These are phyloP conservation scores for Daldinia loculata DNA, from an alignment of 495 filamentous ascomycete genomes.

Conservation along the genomic window DNA sequence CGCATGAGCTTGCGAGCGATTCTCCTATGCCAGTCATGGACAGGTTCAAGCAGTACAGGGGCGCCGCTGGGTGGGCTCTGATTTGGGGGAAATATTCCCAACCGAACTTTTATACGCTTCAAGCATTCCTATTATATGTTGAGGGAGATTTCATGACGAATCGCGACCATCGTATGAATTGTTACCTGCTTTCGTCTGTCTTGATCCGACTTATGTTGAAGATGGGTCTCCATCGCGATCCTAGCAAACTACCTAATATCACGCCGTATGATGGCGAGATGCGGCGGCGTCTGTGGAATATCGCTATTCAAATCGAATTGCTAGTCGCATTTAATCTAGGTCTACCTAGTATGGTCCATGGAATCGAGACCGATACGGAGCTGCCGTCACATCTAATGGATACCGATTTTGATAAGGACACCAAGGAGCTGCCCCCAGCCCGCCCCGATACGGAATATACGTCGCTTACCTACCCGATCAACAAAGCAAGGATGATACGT, in stretches of 20 bases:
- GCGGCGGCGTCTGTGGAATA: conserved; percentile 63
- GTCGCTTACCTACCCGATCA: conserved; percentile 57
- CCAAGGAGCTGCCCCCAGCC: conserved; percentile 52
- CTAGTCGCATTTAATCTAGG: conserved; percentile 62
- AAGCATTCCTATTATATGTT: conserved; percentile 59
- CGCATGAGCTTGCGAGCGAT: conserved; percentile 52
- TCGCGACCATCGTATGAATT: conserved; percentile 54
- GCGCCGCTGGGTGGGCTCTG: conserved; percentile 52
- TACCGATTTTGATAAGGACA: conserved; percentile 58
- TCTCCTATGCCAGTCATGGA: conserved; percentile 46
- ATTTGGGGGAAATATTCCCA: conserved; percentile 58
- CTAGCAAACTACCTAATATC: conserved; percentile 57
- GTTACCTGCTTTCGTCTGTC: conserved; percentile 58
- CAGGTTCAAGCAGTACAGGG: conserved; percentile 50
- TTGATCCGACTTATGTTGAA: conserved; percentile 61
- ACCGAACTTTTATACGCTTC: conserved; percentile 55
- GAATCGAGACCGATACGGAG: conserved; percentile 58
- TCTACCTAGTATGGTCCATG: conserved; percentile 59
- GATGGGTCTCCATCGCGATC: conserved; percentile 67
- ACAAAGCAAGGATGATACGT: conserved; percentile 53
- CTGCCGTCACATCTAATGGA: conserved; percentile 60
- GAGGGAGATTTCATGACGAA: conserved; percentile 57
- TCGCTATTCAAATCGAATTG: conserved; percentile 60
- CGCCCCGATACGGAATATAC: conserved; percentile 58
- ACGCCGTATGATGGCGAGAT: conserved; percentile 65